Evolutionary conservation across 768 basidiomycete genomes (phyloP).

Genomic region (Daedalea quercina): DNA sequence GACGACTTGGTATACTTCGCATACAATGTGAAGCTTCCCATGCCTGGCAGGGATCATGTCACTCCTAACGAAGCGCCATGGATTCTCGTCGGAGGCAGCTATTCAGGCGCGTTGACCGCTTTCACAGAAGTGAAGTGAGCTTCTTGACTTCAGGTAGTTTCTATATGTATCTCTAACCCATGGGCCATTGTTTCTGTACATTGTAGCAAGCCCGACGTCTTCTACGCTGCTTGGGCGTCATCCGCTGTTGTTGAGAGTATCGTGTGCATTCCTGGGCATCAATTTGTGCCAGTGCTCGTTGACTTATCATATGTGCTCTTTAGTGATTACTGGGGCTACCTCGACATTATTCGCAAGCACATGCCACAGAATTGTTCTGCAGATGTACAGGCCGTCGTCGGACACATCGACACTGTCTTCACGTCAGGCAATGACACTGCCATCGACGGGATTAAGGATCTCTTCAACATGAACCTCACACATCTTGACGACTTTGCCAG

Average conservation of each 20-base stretch:
- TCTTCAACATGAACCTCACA: slow-evolving; percentile 51
- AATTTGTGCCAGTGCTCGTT: neutral
- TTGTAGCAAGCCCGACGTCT: slow-evolving; percentile 48
- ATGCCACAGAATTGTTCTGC: slow-evolving; percentile 73
- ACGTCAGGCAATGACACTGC: slow-evolving; percentile 34
- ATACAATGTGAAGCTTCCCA: slow-evolving; percentile 56
- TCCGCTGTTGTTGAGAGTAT: slow-evolving; percentile 64
- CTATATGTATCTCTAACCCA: neutral
- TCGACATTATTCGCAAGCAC: slow-evolving; percentile 58
- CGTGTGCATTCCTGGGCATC: slow-evolving; percentile 18
- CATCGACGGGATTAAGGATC: slow-evolving; percentile 47
- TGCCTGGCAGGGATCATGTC: slow-evolving; percentile 59
- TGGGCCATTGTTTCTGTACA: neutral
- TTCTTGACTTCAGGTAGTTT: neutral
- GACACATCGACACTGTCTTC: slow-evolving; percentile 55
- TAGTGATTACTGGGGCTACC: slow-evolving; percentile 64
- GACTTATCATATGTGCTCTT: neutral
- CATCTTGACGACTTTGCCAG: slow-evolving; percentile 65
- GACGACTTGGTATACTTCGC: slow-evolving; percentile 69
- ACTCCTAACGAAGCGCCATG: slow-evolving; percentile 43
- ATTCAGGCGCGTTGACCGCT: slow-evolving; percentile 41
- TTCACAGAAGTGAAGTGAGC: slow-evolving; percentile 63
- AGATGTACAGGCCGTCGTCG: slow-evolving; percentile 58
- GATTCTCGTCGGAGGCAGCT: slow-evolving; percentile 37
- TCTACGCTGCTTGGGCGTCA: slow-evolving; percentile 60